Base-by-base conservation (phyloP, 2,329 filamentous ascomycete species). In the Aspergillus pseudoviridinutans region DNA sequence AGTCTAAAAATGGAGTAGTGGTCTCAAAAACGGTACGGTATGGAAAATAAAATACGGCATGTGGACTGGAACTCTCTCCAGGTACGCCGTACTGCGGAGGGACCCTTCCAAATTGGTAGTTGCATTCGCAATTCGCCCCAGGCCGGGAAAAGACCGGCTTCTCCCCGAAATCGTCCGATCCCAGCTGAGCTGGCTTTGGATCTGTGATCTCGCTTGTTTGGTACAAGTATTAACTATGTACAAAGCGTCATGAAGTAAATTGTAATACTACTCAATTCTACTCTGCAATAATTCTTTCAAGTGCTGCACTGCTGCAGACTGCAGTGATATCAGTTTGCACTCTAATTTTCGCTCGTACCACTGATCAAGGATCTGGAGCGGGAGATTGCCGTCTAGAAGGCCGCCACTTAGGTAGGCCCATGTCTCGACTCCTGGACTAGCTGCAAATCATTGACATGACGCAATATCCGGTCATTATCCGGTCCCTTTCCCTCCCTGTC, bases 331-430 rank as follows among this genome's bases (percentile, higher is more conserved):
- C 53, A 38, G 44, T 38, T 54, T 54, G 53, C 53, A 58, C 49
- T 50, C 38, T 24, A 47, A 17, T 35, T 17, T 17, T 17, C 32
- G 32, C 32, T 35, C 12, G 32, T 35, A 35, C 32, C 32, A 17
- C 32, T 35, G 32, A 35, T 47, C 44, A 47, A 47, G 22, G 22
- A 47, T 24, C 20, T 14, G 22, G 22, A 47, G 59, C 64, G 64
- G 64, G 64, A 66, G 64, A 66, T 66, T 62, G 62, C 55, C 62
- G 56, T 65, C 62, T 61, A 62, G 61, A 63, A 62, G 62, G 55
- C 59, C 60, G 61, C 61, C 63, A 64, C 63, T 63, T 61, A 64
- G 53, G 61, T 62, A 65, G 58, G 55, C 55, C 56, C 56, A 58
- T 63, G 62, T 64, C 56, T 65, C 56, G 56, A 61, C 56, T 65